Conservation (phyloP, 192 early-diverging fungal species). For the Spizellomyces sp. region DNA sequence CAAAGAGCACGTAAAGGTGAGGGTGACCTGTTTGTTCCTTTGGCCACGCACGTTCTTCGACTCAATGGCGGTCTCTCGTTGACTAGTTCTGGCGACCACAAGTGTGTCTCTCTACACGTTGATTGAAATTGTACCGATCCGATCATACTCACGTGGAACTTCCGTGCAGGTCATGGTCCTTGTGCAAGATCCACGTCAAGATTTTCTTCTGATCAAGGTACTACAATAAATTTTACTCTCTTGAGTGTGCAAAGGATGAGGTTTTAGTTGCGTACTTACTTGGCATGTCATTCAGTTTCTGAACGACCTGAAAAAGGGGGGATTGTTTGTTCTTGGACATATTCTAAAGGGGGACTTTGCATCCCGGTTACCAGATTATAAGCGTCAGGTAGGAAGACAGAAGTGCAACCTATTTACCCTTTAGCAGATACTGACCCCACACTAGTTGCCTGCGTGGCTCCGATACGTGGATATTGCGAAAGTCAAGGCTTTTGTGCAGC, state of each 20-base stretch:
- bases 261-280: not conserved
- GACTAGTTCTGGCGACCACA: constrained; percentile 27
- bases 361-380: constrained; percentile 16
- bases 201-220: constrained; percentile 17
- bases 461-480: constrained; percentile 27
- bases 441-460: constrained; percentile 19
- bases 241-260: too few relatives aligned
- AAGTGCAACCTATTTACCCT: not conserved
- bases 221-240: too few relatives aligned
- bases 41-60: not conserved
- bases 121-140: too few relatives aligned
- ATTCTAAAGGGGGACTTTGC: constrained; percentile 24
- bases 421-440: not conserved
- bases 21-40: not conserved
- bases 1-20: constrained; percentile 25
- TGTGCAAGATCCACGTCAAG: constrained; percentile 24
- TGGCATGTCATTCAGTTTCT: constrained; percentile 5
- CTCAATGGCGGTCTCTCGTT: not conserved
- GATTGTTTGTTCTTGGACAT: constrained; percentile 16
- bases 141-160: too few relatives aligned
- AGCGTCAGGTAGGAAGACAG: constrained; percentile 1
- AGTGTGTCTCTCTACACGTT: not conserved
- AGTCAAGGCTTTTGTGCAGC: constrained; percentile 29
- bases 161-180: constrained; percentile 22
- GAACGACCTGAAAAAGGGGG: constrained; percentile 24